Evolutionary conservation across 257 asterid genomes (phyloP).

Genomic region (Nicotiana undulata): DNA sequence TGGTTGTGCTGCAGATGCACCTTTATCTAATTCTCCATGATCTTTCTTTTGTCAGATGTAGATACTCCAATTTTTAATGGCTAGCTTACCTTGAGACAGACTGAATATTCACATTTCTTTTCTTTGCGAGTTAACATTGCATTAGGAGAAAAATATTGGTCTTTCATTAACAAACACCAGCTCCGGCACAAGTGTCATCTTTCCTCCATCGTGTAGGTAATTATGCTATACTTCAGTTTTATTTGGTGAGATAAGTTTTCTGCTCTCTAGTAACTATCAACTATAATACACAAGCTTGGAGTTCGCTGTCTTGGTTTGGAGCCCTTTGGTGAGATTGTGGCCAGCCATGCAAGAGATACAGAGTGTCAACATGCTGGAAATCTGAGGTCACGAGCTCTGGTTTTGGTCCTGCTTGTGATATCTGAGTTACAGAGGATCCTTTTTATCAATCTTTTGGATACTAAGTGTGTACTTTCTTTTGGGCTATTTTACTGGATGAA

Average conservation of each 20-base stretch:
- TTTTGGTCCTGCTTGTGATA: no score
- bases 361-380: background rate
- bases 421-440: no score
- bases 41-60: background rate
- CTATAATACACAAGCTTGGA: background rate
- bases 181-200: background rate
- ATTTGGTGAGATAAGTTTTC: background rate
- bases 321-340: background rate
- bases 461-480: background rate
- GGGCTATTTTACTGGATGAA: no score
- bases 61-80: slow-evolving; percentile 22
- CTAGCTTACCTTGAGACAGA: slow-evolving; percentile 31
- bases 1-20: no score
- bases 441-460: no score
- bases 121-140: slow-evolving; percentile 16
- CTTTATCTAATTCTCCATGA: no score
- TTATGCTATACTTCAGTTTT: background rate
- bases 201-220: slow-evolving; percentile 17
- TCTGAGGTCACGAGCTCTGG: background rate
- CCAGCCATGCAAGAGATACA: background rate
- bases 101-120: slow-evolving; percentile 13
- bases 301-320: background rate
- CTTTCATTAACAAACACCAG: background rate
- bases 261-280: background rate
- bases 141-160: slow-evolving; percentile 20